Conservation (phyloP, 73 alveolate genomes). For the Tetrahymena borealis region DNA sequence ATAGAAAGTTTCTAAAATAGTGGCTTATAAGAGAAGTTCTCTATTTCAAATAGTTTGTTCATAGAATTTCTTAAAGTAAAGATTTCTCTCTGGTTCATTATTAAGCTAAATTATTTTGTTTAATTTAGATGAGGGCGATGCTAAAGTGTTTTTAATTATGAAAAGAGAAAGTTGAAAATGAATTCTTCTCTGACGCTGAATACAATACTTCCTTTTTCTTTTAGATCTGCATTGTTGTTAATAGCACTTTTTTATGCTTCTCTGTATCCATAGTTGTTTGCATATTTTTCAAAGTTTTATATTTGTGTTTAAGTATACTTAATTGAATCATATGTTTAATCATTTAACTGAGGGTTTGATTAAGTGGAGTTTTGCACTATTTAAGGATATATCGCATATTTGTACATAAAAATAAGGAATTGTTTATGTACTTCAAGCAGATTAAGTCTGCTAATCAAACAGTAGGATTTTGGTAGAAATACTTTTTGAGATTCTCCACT, state of each 20-base stretch:
- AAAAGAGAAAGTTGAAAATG: not conserved
- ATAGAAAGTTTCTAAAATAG: constrained; percentile 6
- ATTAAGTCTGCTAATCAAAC: not conserved
- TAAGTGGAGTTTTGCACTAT: not conserved
- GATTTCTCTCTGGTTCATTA: not conserved
- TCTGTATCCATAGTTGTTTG: not conserved
- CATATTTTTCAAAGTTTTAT: not conserved
- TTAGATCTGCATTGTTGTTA: not conserved
- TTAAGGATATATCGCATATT: not conserved
- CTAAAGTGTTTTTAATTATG: not conserved
- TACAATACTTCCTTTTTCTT: not conserved
- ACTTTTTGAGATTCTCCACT: not conserved
- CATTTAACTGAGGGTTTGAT: not conserved
- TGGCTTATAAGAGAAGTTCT: constrained; percentile 10
- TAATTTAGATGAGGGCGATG: not conserved
- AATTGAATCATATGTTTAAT: not conserved
- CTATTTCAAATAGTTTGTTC: constrained; percentile 5
- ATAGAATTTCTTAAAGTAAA: not conserved
- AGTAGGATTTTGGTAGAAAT: not conserved
- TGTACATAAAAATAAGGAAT: not conserved
- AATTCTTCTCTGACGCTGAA: not conserved
- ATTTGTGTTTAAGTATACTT: not conserved
- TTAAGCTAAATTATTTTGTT: not conserved
- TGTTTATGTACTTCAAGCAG: not conserved
- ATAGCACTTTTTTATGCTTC: not conserved